phyloP scores from a whole-genome alignment of 2,329 filamentous ascomycete genomes.

The Penicillium sp. region DNA sequence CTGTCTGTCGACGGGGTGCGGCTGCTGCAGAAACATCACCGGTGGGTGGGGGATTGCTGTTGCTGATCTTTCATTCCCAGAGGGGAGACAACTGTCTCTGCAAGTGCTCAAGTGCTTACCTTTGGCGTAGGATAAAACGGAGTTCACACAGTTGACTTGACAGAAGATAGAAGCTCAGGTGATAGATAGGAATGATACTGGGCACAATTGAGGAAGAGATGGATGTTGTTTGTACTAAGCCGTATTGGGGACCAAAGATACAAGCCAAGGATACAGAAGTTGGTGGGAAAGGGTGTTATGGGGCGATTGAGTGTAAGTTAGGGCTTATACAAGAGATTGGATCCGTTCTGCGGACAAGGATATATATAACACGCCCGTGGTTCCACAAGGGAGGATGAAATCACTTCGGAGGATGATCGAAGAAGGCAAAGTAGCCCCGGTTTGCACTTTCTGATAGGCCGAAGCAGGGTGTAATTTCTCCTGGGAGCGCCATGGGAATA shows the following conservation, averaged over 20 bases:
- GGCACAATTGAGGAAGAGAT: constrained; percentile 1
- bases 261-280: not conserved
- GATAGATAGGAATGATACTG: constrained; percentile 2
- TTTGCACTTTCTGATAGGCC: constrained; percentile 11
- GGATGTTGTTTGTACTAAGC: not conserved
- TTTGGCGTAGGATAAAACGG: not conserved
- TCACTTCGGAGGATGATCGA: constrained; percentile 13
- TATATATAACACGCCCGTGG: constrained; percentile 13
- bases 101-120: constrained; percentile 9
- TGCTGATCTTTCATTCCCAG: not conserved
- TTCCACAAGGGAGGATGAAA: constrained; percentile 16
- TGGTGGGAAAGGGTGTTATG: constrained; percentile 11
- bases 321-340: constrained; percentile 5
- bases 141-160: not conserved
- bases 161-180: constrained; percentile 4
- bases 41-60: not conserved
- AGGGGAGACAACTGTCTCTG: not conserved
- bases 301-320: constrained; percentile 14
- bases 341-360: constrained; percentile 3
- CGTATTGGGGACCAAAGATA: not conserved
- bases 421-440: constrained; percentile 14
- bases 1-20: not conserved
- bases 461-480: constrained; percentile 7
- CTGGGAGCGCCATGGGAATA: constrained; percentile 10
- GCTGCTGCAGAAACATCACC: not conserved